These are phyloP conservation scores for Mycena indigotica DNA, from an alignment of 768 basidiomycete genomes.

Conservation along the genomic window DNA sequence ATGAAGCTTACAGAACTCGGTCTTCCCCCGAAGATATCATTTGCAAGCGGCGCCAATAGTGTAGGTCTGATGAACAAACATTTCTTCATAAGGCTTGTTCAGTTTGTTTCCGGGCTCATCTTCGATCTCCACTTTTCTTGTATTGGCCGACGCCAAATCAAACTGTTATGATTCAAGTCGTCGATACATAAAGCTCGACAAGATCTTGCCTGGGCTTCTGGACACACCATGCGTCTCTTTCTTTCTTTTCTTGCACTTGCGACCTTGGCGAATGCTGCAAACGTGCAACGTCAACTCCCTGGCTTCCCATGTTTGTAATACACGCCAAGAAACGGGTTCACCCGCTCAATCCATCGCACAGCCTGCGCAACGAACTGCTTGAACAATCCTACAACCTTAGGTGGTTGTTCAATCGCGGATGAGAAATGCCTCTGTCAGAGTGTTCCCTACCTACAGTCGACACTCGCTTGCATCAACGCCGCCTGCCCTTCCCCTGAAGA, in stretches of 20 bases:
- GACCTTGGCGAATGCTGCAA: slow-evolving; percentile 3
- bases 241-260: not conserved
- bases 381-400: slow-evolving; percentile 12
- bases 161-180: no score
- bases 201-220: not conserved
- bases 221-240: slow-evolving; percentile 6
- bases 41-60: no score
- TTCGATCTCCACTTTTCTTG: no score
- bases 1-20: no score
- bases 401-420: slow-evolving; percentile 7
- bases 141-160: no score
- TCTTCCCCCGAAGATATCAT: no score
- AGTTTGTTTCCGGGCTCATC: no score
- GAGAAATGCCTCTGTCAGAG: slow-evolving; percentile 11
- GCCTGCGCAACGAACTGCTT: slow-evolving; percentile 15
- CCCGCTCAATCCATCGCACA: no score
- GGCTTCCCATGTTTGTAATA: slow-evolving; percentile 13
- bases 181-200: not conserved
- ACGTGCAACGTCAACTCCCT: slow-evolving; percentile 10
- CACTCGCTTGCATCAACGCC: slow-evolving; percentile 10
- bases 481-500: slow-evolving; percentile 10
- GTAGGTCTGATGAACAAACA: no score
- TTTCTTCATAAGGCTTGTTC: no score
- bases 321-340: not conserved
- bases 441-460: slow-evolving; percentile 9